phyloP scores from a whole-genome alignment of 2,329 filamentous ascomycete genomes.

The Alternaria triticina region DNA sequence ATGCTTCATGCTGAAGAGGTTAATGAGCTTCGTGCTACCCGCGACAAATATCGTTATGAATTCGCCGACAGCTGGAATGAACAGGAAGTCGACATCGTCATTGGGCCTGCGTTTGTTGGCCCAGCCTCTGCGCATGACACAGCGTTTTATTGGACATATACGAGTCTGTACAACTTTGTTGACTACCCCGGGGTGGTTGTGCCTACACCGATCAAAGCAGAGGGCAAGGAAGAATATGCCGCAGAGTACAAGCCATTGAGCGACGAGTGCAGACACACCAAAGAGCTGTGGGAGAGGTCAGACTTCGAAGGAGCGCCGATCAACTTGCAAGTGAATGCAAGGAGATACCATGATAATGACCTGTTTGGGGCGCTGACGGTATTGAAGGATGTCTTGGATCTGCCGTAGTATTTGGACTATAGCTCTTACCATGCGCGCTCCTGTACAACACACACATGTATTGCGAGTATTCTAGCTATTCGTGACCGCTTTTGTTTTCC shows the following conservation, averaged over 20 bases:
- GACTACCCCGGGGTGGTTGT: constrained; percentile 30
- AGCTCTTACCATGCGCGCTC: no score
- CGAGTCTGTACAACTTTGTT: constrained; percentile 24
- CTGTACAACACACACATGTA: background rate
- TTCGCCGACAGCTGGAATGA: constrained; percentile 25
- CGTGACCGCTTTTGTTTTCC: background rate
- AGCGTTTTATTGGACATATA: constrained; percentile 33
- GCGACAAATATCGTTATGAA: constrained; percentile 19
- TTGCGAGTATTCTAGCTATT: background rate
- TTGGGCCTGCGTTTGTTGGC: constrained; percentile 28
- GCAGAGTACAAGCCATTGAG: constrained; percentile 20
- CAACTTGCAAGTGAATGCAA: constrained; percentile 26
- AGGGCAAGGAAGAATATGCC: constrained; percentile 20
- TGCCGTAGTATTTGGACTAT: no score
- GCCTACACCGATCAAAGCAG: constrained; percentile 21
- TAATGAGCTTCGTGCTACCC: constrained; percentile 10
- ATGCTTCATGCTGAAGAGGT: constrained; percentile 18
- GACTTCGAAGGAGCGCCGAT: constrained; percentile 30
- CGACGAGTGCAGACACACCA: constrained; percentile 26
- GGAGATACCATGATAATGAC: constrained; percentile 29
- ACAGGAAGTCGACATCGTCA: constrained; percentile 29
- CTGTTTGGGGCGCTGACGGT: constrained; percentile 30
- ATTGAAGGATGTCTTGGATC: constrained; percentile 23
- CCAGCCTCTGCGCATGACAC: constrained; percentile 27
- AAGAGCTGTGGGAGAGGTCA: constrained; percentile 23